These are phyloP conservation scores for Metroxylon sagu DNA, from an alignment of 176 grass and related monocot species.

Conservation along the genomic window DNA sequence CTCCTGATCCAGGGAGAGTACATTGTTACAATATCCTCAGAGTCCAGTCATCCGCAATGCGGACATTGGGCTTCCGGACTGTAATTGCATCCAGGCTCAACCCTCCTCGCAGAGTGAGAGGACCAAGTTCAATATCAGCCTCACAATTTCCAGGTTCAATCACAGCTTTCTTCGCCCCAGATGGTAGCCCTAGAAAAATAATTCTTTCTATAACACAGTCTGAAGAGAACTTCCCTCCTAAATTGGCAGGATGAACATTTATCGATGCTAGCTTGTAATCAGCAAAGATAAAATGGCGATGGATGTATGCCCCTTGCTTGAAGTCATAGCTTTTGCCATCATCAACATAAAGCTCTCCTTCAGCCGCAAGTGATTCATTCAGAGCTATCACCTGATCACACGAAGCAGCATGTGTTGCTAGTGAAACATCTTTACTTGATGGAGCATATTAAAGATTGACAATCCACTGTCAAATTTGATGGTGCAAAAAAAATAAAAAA, in stretches of 20 bases:
- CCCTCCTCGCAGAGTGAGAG: constrained; percentile 52
- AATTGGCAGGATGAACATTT: constrained; percentile 31
- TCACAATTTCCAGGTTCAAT: constrained; percentile 64
- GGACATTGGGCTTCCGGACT: constrained; percentile 65
- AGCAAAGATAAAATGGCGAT: constrained; percentile 71
- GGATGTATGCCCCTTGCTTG: constrained; percentile 75
- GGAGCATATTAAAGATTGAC: too few relatives aligned
- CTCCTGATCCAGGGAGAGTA: background rate
- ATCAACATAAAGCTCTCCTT: constrained; percentile 91
- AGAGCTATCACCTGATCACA: constrained; percentile 73
- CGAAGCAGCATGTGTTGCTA: background rate
- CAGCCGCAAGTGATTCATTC: constrained; percentile 61
- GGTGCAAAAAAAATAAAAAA: too few relatives aligned
- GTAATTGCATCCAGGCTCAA: constrained; percentile 48
- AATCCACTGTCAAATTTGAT: too few relatives aligned
- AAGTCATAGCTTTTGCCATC: constrained; percentile 90
- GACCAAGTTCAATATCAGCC: constrained; percentile 55
- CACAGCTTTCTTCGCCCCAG: constrained; percentile 64
- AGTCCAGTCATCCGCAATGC: constrained; percentile 62
- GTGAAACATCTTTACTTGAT: background rate
- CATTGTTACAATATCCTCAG: constrained; percentile 15
- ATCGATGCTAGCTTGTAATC: constrained; percentile 62
- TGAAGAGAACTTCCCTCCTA: constrained; percentile 45
- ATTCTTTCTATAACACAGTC: constrained; percentile 72
- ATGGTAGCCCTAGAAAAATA: constrained; percentile 60